Base-by-base conservation (phyloP, 2,329 filamentous ascomycete species). In the Fusarium fracticaudum region DNA sequence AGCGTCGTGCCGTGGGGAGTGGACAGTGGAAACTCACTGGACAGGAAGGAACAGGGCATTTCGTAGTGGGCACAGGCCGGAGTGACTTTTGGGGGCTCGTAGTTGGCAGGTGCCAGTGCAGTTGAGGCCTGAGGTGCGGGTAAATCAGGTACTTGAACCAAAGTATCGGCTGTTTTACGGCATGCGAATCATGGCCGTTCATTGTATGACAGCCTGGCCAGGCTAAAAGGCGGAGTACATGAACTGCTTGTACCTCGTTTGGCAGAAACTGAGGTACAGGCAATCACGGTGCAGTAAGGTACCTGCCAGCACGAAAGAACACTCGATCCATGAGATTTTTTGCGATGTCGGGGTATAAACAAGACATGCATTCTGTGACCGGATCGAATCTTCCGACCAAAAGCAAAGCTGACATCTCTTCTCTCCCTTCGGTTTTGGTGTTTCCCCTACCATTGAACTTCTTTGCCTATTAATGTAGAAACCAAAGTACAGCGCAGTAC, bases 21-120 rank as follows among this genome's bases (percentile, higher is more conserved):
- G 47, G 29, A 12, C 54, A 74, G 57, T 64, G 40, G 22, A 58
- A 38, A 54, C 51, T 54, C 51, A 54, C 51, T 54, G 35, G 24
- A 54, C 51, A 37, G 35, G 35, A 26, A 29, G 35, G 44, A 24
- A 24, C 60, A 61, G 37, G 62, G 51, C 40, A 55, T 26, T 55
- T 55, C 15, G 24, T 40, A 63, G 64, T 68, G 73, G 73, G 69
- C 69, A 77, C 76, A 75, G 67, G 76, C 72, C 67, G 66, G 64
- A 71, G 59, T 66, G 74, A 60, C 64, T 45, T 67, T 71, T 62
- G 62, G 67, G 51, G 65, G 71, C 59, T 61, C 57, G 62, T 54
- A 77, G 76, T 68, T 77, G 75, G 71, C 73, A 77, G 75, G 71
- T 71, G 69, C 71, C 59, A 70, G 72, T 69, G 64, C 60, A 65